phyloP scores from a whole-genome alignment of 106 monocot species.

The Acorus calamus region DNA sequence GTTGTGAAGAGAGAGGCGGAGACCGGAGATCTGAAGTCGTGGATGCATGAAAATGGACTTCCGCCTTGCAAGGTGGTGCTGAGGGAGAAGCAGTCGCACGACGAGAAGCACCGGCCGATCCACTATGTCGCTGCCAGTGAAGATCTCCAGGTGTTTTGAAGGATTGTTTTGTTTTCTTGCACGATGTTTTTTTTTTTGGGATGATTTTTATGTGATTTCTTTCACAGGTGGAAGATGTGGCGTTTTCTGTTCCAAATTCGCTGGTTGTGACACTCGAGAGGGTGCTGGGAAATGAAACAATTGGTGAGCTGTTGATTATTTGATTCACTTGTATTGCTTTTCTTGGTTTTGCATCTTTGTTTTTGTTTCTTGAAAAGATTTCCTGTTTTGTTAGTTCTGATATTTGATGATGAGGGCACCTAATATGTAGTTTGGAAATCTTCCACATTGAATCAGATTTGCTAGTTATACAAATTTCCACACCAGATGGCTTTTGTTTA shows the following conservation, averaged over 20 bases:
- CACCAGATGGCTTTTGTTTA: no score
- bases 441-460: neutral
- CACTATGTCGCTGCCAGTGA: slow-evolving; percentile 84
- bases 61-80: slow-evolving; percentile 76
- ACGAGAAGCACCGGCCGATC: slow-evolving; percentile 55
- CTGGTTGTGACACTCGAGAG: slow-evolving; percentile 91
- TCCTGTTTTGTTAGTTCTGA: no score
- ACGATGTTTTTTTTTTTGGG: neutral
- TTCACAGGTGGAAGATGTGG: slow-evolving; percentile 80
- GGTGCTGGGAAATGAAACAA: slow-evolving; percentile 82
- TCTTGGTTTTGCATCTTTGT: no score
- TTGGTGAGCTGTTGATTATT: slow-evolving; percentile 39
- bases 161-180: neutral
- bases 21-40: slow-evolving; percentile 51
- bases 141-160: slow-evolving; percentile 59
- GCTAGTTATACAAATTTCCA: neutral
- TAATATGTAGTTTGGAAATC: neutral
- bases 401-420: no score
- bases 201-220: neutral
- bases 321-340: neutral
- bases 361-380: no score
- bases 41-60: slow-evolving; percentile 62
- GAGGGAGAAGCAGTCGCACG: slow-evolving; percentile 57
- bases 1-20: slow-evolving; percentile 9
- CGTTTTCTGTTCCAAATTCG: slow-evolving; percentile 76